These are phyloP conservation scores for Penicillium arizonense DNA, from an alignment of 495 filamentous ascomycete species.

Conservation along the genomic window DNA sequence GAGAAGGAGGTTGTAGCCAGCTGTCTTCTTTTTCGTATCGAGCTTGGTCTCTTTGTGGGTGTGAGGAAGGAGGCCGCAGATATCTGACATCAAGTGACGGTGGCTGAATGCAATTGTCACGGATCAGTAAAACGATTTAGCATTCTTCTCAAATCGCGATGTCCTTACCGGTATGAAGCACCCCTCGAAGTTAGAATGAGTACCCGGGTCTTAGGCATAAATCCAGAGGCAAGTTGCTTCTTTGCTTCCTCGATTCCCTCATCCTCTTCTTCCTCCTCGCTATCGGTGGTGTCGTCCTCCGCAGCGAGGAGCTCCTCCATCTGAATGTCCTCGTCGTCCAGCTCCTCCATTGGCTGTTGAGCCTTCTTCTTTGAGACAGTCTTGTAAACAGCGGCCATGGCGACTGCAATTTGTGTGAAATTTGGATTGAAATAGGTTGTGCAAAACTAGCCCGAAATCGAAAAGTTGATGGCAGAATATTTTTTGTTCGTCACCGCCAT, in stretches of 20 bases:
- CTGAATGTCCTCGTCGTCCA: slow-evolving; percentile 32
- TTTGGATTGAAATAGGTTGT: slow-evolving; percentile 9
- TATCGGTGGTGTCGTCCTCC: slow-evolving; percentile 48
- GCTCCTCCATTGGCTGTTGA: slow-evolving; percentile 33
- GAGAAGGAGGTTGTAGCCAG: slow-evolving; percentile 72
- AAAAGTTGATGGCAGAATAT: slow-evolving; percentile 46
- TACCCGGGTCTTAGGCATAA: slow-evolving; percentile 64
- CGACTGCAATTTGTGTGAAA: slow-evolving; percentile 20
- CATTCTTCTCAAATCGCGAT: not conserved
- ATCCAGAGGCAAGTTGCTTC: slow-evolving; percentile 40
- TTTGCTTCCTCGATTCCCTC: slow-evolving; percentile 30
- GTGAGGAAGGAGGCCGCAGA: slow-evolving; percentile 86
- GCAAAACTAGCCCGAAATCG: slow-evolving; percentile 13
- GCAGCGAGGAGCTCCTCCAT: slow-evolving; percentile 41
- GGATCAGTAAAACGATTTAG: slow-evolving; percentile 6
- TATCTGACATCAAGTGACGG: slow-evolving; percentile 87
- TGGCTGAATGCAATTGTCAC: slow-evolving; percentile 54
- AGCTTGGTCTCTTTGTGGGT: slow-evolving; percentile 92
- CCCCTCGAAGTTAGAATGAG: slow-evolving; percentile 87
- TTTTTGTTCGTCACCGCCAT: slow-evolving; percentile 38
- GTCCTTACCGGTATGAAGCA: slow-evolving; percentile 77
- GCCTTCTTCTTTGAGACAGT: slow-evolving; percentile 68
- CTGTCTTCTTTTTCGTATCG: slow-evolving; percentile 84
- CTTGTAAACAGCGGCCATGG: slow-evolving; percentile 95
- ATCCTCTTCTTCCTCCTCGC: slow-evolving; percentile 45